phyloP scores from a whole-genome alignment of 768 basidiomycete genomes.

The Dioszegia hungarica region DNA sequence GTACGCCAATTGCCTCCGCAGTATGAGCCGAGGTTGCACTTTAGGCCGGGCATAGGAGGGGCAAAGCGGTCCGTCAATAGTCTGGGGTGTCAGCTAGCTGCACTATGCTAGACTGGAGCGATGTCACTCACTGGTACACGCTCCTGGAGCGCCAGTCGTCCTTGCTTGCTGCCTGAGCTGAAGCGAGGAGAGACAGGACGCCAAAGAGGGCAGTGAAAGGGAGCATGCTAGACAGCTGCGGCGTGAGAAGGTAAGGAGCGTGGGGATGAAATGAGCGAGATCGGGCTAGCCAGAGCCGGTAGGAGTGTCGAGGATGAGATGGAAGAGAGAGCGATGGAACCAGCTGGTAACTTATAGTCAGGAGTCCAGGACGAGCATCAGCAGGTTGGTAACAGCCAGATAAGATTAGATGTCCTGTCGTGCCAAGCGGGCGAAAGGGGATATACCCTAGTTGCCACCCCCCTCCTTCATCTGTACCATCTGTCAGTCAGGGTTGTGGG shows the following conservation, averaged over 20 bases:
- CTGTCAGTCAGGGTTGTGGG: too few species aligned
- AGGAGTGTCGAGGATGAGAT: neutral
- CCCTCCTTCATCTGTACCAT: too few species aligned
- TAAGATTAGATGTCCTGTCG: too few species aligned
- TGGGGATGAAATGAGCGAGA: neutral
- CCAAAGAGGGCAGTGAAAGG: slow-evolving; percentile 10
- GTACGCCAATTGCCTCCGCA: slow-evolving; percentile 46
- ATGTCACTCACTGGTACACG: slow-evolving; percentile 34
- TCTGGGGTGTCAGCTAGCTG: neutral
- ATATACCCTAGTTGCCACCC: too few species aligned
- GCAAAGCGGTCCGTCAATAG: slow-evolving; percentile 50
- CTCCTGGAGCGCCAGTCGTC: slow-evolving; percentile 36
- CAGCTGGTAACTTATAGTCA: too few species aligned
- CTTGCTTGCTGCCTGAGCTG: slow-evolving; percentile 22
- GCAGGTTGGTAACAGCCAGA: too few species aligned
- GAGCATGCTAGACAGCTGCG: neutral
- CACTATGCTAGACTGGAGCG: too few species aligned
- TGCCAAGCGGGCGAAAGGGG: too few species aligned
- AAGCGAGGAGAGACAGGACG: slow-evolving; percentile 12
- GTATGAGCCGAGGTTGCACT: slow-evolving; percentile 32
- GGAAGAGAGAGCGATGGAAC: neutral
- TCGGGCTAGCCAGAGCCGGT: too few species aligned
- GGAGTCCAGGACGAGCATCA: too few species aligned
- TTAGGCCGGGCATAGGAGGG: slow-evolving; percentile 17
- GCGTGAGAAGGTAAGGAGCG: neutral